phyloP scores from a whole-genome alignment of 2,329 filamentous ascomycete species.

The Fusarium buharicum region DNA sequence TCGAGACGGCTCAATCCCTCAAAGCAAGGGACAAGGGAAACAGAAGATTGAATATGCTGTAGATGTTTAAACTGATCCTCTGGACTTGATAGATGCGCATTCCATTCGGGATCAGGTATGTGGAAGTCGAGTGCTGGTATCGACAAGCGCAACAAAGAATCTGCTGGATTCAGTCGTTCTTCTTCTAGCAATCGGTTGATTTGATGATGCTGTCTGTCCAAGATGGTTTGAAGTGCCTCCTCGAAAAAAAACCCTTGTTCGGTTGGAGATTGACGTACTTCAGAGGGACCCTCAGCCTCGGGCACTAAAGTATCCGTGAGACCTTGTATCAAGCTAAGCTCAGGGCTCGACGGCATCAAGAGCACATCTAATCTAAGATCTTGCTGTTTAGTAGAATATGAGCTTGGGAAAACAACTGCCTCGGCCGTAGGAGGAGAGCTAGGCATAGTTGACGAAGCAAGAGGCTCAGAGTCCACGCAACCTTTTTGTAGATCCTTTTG shows the following conservation, averaged over 20 bases:
- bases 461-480: conserved; percentile 38
- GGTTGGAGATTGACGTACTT: not conserved
- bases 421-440: conserved; percentile 23
- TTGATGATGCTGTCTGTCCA: conserved; percentile 28
- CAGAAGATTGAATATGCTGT: not conserved
- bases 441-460: conserved; percentile 15
- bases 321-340: not conserved
- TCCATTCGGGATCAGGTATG: conserved; percentile 42
- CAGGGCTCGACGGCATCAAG: conserved; percentile 34
- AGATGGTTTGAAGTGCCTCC: conserved; percentile 38
- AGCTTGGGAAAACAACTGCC: conserved; percentile 1
- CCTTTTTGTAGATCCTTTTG: conserved; percentile 17
- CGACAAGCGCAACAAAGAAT: conserved; percentile 44
- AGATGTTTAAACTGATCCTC: conserved; percentile 46
- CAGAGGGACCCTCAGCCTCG: not conserved
- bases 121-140: conserved; percentile 47
- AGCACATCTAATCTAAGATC: conserved; percentile 42
- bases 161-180: conserved; percentile 45
- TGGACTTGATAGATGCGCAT: conserved; percentile 17
- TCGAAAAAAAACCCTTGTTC: conserved; percentile 34
- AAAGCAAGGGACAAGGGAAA: conserved; percentile 11
- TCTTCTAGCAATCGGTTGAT: conserved; percentile 37
- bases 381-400: not conserved
- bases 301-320: not conserved
- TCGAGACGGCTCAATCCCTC: conserved; percentile 16